phyloP scores from a whole-genome alignment of 192 early-diverging fungal genomes.

The Glomus cerebriforme region DNA sequence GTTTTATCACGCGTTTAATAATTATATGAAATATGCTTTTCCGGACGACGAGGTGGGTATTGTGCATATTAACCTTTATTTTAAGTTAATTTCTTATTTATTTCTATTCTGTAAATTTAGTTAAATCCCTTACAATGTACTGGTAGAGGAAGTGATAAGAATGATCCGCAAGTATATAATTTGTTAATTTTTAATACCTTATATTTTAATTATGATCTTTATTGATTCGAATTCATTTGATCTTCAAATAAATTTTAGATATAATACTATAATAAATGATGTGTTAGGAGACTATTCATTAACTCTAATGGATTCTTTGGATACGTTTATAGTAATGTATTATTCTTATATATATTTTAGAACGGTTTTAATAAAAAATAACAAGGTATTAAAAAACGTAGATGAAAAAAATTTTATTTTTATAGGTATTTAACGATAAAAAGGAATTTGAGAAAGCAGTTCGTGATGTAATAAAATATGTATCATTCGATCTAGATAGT shows the following conservation, averaged over 20 bases:
- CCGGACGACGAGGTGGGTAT: constrained; percentile 80
- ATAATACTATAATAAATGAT: constrained; percentile 78
- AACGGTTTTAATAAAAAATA: too few relatives aligned
- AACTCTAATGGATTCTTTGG: constrained; percentile 92
- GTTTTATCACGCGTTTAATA: constrained; percentile 78
- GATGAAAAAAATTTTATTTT: not conserved
- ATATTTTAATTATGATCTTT: not conserved
- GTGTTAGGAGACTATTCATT: constrained; percentile 93
- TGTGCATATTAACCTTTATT: constrained; percentile 33
- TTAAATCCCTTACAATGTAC: constrained; percentile 83
- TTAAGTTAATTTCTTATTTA: not conserved
- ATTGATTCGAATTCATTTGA: constrained; percentile 1
- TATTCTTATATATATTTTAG: not conserved
- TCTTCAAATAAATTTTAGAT: constrained; percentile 7
- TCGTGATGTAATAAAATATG: constrained; percentile 58
- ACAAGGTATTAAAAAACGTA: too few relatives aligned
- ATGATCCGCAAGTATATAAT: constrained; percentile 53
- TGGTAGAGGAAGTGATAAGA: constrained; percentile 70
- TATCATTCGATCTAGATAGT: constrained; percentile 80
- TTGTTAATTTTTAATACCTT: constrained; percentile 23
- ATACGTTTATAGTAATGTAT: constrained; percentile 71
- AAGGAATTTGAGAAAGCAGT: constrained; percentile 68
- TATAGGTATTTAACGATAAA: constrained; percentile 66
- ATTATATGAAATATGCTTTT: constrained; percentile 83
- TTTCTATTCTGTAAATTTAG: constrained; percentile 24